These are phyloP conservation scores for Malus sylvestris DNA, from an alignment of 306 rosid genomes.

Conservation along the genomic window DNA sequence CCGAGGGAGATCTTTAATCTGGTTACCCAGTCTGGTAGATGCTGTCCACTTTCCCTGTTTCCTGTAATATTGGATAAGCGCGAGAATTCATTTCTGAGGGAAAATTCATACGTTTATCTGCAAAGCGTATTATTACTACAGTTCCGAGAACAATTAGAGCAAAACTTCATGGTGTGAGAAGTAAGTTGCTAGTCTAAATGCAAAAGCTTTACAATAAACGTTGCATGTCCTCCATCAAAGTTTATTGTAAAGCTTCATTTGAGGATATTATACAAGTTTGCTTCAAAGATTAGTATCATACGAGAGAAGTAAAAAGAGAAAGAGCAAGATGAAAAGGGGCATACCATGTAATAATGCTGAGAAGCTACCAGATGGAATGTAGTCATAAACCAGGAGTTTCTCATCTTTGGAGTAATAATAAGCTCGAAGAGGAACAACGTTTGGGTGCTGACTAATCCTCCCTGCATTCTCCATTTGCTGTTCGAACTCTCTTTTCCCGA, in stretches of 20 bases:
- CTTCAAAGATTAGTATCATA: not conserved
- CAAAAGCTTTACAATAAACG: not conserved
- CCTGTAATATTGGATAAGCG: slow-evolving; percentile 36
- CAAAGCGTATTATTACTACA: not conserved
- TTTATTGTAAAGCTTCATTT: not conserved
- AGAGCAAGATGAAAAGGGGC: not conserved
- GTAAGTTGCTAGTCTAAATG: not conserved
- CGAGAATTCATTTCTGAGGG: not conserved
- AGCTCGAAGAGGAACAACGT: slow-evolving; percentile 59
- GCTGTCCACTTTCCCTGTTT: slow-evolving; percentile 46
- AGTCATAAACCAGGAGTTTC: slow-evolving; percentile 63
- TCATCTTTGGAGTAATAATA: slow-evolving; percentile 79
- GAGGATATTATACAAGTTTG: not conserved
- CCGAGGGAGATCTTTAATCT: slow-evolving; percentile 71
- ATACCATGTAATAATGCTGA: slow-evolving; percentile 63
- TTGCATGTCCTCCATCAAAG: not conserved
- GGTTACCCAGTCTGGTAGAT: slow-evolving; percentile 72
- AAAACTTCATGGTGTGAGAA: not conserved
- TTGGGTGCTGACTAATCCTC: slow-evolving; percentile 51
- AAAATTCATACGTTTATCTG: not conserved
- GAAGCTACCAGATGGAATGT: slow-evolving; percentile 46
- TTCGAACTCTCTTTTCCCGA: slow-evolving; percentile 65
- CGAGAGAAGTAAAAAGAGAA: not conserved
- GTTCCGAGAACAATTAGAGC: not conserved
- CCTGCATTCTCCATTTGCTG: slow-evolving; percentile 64